Conservation (phyloP, 192 early-diverging fungal genomes). For the Phlyctochytrium arcticum region DNA sequence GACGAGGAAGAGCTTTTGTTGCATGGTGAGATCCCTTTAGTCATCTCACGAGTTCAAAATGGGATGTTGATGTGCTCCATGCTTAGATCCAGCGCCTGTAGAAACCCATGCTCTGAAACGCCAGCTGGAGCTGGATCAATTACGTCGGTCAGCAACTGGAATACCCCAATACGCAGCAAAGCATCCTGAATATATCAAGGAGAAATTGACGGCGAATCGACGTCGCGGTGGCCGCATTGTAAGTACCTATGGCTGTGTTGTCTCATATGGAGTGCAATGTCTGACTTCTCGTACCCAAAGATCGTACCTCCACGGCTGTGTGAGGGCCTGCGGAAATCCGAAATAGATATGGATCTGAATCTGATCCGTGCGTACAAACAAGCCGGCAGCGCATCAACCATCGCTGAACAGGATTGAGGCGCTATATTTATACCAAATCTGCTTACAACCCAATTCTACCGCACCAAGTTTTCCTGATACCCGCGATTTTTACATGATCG, state of each 20-base stretch:
- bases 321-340: conserved; percentile 5
- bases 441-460: too few species aligned
- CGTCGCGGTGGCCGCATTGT: conserved; percentile 18
- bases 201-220: conserved; percentile 6
- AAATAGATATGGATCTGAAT: conserved; percentile 17
- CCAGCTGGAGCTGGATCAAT: conserved; percentile 5
- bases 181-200: neutral
- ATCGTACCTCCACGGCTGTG: conserved; percentile 14
- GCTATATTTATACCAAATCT: too few species aligned
- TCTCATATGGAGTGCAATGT: too few species aligned
- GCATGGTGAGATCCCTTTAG: neutral
- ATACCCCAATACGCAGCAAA: conserved; percentile 7
- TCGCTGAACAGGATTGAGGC: too few species aligned
- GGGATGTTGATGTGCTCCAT: neutral
- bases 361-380: conserved; percentile 7
- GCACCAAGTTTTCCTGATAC: too few species aligned
- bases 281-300: too few species aligned
- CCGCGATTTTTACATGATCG: too few species aligned
- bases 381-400: neutral
- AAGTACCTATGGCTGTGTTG: conserved; percentile 2
- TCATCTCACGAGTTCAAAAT: neutral
- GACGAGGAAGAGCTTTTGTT: conserved; percentile 5
- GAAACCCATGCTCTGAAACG: neutral
- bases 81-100: neutral
- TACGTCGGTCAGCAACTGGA: conserved; percentile 9